Base-by-base conservation (phyloP, 2,329 filamentous ascomycete genomes). In the Fonsecaea multimorphosa region DNA sequence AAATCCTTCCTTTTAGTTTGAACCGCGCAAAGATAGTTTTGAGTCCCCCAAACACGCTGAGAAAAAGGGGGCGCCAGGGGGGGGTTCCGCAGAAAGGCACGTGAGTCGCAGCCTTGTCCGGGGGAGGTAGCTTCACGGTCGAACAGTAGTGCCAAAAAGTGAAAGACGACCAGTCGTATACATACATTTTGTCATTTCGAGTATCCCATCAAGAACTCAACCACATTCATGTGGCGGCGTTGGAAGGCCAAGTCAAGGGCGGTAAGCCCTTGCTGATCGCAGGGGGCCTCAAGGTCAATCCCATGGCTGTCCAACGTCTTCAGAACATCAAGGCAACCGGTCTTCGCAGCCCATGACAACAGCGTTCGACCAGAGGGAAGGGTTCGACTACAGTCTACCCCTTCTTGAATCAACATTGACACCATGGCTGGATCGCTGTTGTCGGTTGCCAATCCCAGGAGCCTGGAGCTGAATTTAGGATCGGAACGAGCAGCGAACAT, bases 161-260 rank as follows among this genome's bases (percentile, higher is more conserved):
- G 14, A 40, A n/a, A 40, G n/a, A 19, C 11, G n/a, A 40, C 38
- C 14, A n/a, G 11, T 49, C n/a, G n/a, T n/a, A 24, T 24, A 49
- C 12, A 44, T 44, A 49, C 11, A 49, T 27, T 19, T 49, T 2
- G 19, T 49, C 19, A 12, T 24, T 9, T 24, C 44, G 19, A 24
- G 12, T 3, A 2, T 46, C 3, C 9, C 52, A 55, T 55, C 32
- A 38, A 40, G 54, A 34, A 57, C 32, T 57, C 38, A 7, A 57
- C n/a, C 11, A 57, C 38, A 4, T 16, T 40, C 54, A 24, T 40
- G 32, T 57, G 54, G 29, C 54, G 32, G 7, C 54, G 54, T n/a
- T 57, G 16, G n/a, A 36, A 57, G 27, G 54, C 54, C 5, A 57
- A n/a, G 19, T 57, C 54, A 24, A 57, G 27, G n/a, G 54, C 32